Percentiles rank a stretch among this genome's conserved stretches.
Conservation (phyloP, 2,329 filamentous ascomycete genomes). For the Colletotrichum karsti region DNA sequence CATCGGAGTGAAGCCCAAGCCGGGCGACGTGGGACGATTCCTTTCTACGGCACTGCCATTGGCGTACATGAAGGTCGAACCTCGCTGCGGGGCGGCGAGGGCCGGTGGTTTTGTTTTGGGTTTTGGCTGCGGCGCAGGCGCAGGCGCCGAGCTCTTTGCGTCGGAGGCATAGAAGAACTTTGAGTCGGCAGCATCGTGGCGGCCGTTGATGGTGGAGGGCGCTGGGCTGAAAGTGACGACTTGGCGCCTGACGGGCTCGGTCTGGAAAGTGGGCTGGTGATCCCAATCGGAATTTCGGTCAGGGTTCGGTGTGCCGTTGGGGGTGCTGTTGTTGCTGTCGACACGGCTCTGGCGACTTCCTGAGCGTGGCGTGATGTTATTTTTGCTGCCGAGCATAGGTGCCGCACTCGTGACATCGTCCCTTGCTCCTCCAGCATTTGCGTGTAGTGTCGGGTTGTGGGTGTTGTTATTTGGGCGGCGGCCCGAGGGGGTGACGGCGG, state of each 20-base stretch:
- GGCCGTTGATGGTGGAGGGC: conserved; percentile 37
- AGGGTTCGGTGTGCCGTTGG: conserved; percentile 65
- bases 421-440: conserved; percentile 34
- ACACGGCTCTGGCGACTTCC: conserved; percentile 76
- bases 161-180: conserved; percentile 97
- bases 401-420: conserved; percentile 64
- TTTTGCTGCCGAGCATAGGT: conserved; percentile 63
- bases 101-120: conserved; percentile 18
- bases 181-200: conserved; percentile 51
- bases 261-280: conserved; percentile 40
- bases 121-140: conserved; percentile 17
- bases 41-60: conserved; percentile 54
- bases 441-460: conserved; percentile 36
- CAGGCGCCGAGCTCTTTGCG: conserved; percentile 51
- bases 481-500: conserved; percentile 51
- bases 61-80: conserved; percentile 65
- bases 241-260: conserved; percentile 35
- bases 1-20: conserved; percentile 19
- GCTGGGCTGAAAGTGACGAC: conserved; percentile 50
- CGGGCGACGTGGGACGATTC: conserved; percentile 41
- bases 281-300: conserved; percentile 57
- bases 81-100: conserved; percentile 51
- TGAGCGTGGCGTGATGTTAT: conserved; percentile 80
- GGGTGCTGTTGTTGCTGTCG: conserved; percentile 74
- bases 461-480: conserved; percentile 28